These are phyloP conservation scores for Epichloe uncinata DNA, from an alignment of 2,329 filamentous ascomycete species.

Conservation along the genomic window DNA sequence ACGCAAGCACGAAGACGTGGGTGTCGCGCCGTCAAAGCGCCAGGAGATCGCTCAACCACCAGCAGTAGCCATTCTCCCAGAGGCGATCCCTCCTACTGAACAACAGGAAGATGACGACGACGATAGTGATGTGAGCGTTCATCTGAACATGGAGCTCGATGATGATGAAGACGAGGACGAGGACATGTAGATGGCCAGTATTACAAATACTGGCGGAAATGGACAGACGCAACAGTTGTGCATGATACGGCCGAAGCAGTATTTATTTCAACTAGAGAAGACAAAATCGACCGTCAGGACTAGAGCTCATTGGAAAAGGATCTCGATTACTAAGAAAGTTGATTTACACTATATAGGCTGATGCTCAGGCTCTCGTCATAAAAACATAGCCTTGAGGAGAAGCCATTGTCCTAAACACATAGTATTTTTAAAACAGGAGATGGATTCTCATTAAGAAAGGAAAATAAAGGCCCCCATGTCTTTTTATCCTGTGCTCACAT, in stretches of 20 bases:
- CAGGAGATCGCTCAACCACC: constrained; percentile 23
- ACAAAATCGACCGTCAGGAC: too few species aligned
- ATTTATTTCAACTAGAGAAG: too few species aligned
- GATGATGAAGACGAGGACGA: constrained; percentile 33
- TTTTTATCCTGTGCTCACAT: too few species aligned
- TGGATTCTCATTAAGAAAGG: too few species aligned
- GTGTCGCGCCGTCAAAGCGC: constrained; percentile 24
- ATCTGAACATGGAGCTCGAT: constrained; percentile 47
- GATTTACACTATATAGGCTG: not conserved
- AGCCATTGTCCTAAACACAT: not conserved
- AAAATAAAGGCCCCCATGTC: too few species aligned
- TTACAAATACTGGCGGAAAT: not conserved
- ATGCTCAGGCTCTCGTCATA: not conserved
- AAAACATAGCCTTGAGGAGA: not conserved
- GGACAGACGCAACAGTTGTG: not conserved
- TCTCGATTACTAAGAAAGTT: not conserved
- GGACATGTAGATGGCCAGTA: constrained; percentile 8
- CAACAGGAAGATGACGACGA: constrained; percentile 24
- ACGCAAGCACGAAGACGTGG: constrained; percentile 26
- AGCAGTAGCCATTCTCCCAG: constrained; percentile 3
- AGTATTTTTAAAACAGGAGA: too few species aligned
- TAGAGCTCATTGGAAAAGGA: not conserved
- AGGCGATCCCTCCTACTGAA: constrained; percentile 10
- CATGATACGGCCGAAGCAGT: too few species aligned
- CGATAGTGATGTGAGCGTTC: constrained; percentile 40